Percentiles rank a stretch among this genome's conserved stretches.
These are phyloP conservation scores for Podaxis sp. DNA, from an alignment of 768 basidiomycete species.

Conservation along the genomic window DNA sequence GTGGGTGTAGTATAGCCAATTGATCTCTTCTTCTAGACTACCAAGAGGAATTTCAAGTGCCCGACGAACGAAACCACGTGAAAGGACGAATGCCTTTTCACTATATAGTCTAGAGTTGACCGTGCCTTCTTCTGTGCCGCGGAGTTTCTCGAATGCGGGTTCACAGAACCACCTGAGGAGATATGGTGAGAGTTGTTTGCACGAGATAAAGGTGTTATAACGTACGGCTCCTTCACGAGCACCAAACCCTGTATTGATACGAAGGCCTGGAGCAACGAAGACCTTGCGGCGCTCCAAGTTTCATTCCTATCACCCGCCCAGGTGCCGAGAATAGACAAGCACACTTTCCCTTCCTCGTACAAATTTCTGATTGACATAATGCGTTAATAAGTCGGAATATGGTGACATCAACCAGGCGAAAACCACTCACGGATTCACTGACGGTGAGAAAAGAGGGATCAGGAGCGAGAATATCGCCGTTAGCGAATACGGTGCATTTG, in stretches of 20 bases:
- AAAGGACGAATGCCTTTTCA: slow-evolving; percentile 91
- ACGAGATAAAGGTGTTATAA: slow-evolving; percentile 14
- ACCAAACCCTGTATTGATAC: slow-evolving; percentile 95
- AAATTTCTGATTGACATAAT: slow-evolving; percentile 57
- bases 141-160: slow-evolving; percentile 89
- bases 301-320: slow-evolving; percentile 90
- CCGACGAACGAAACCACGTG: slow-evolving; percentile 85
- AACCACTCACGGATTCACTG: slow-evolving; percentile 73
- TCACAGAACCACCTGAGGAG: slow-evolving; percentile 79
- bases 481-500: slow-evolving; percentile 6
- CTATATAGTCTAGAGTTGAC: slow-evolving; percentile 91
- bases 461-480: neutral
- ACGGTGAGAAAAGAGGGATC: neutral
- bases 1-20: slow-evolving; percentile 65
- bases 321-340: slow-evolving; percentile 86
- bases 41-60: slow-evolving; percentile 80
- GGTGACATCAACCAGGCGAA: neutral
- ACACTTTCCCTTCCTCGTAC: slow-evolving; percentile 95
- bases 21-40: slow-evolving; percentile 69
- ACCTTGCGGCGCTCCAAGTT: slow-evolving; percentile 81
- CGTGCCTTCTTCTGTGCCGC: slow-evolving; percentile 86
- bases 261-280: slow-evolving; percentile 86
- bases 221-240: slow-evolving; percentile 88
- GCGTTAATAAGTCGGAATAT: neutral
- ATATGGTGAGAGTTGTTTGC: slow-evolving; percentile 7